Conservation (phyloP, 2,329 filamentous ascomycete genomes). For the Beauveria caledonica region DNA sequence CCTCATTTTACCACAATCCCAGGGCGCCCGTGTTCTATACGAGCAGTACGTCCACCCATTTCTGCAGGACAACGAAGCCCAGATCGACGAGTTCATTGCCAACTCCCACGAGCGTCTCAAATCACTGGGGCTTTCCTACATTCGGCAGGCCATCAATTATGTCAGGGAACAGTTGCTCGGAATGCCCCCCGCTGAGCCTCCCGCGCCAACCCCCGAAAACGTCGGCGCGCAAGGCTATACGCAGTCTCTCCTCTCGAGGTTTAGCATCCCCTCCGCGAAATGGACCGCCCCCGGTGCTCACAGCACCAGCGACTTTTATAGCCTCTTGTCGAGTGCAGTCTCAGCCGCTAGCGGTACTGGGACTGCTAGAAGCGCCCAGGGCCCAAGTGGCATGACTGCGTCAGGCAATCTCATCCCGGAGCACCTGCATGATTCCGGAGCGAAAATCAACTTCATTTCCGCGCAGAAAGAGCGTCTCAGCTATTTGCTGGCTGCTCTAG, state of each 20-base stretch:
- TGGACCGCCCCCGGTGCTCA: constrained; percentile 39
- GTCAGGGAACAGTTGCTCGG: constrained; percentile 74
- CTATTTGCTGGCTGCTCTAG: constrained; percentile 67
- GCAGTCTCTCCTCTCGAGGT: constrained; percentile 73
- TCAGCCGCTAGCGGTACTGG: constrained; percentile 47
- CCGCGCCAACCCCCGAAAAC: constrained; percentile 32
- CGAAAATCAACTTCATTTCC: constrained; percentile 67
- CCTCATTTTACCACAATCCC: constrained; percentile 94
- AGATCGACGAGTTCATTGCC: constrained; percentile 87
- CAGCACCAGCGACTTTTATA: constrained; percentile 61
- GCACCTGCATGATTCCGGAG: constrained; percentile 51
- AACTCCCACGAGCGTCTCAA: constrained; percentile 71
- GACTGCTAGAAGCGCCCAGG: constrained; percentile 20
- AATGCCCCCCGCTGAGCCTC: constrained; percentile 47
- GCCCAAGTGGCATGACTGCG: constrained; percentile 17
- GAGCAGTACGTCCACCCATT: constrained; percentile 80
- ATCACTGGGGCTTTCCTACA: constrained; percentile 65
- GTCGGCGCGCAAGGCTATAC: constrained; percentile 56
- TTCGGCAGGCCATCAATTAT: constrained; percentile 62
- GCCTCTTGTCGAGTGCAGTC: constrained; percentile 66
- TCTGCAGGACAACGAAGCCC: constrained; percentile 73
- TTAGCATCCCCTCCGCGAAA: constrained; percentile 68
- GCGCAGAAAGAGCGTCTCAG: constrained; percentile 72
- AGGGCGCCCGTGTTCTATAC: constrained; percentile 83
- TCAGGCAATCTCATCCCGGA: constrained; percentile 63